phyloP scores from a whole-genome alignment of 305 asterid genomes.

The Fraxinus angustifolia region DNA sequence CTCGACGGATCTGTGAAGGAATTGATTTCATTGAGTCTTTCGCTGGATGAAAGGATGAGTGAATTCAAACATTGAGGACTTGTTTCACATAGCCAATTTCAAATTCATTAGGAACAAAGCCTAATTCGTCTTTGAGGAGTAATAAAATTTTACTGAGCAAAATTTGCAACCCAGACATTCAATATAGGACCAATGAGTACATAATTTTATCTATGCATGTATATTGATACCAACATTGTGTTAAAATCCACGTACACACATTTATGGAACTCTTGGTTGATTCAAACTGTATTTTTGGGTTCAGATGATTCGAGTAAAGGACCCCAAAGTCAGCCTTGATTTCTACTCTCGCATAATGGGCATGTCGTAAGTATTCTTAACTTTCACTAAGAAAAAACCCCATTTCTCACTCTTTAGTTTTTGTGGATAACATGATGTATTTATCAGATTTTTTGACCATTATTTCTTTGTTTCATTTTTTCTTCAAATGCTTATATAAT shows the following conservation, averaged over 20 bases:
- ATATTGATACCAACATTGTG: not conserved
- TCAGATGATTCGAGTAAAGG: conserved; percentile 92
- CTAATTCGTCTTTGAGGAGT: not conserved
- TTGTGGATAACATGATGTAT: conserved; percentile 2
- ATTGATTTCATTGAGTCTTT: not conserved
- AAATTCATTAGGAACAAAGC: not conserved
- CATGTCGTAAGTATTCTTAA: conserved; percentile 75
- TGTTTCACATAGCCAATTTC: not conserved
- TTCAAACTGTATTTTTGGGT: conserved; percentile 19
- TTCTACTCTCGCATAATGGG: conserved; percentile 90
- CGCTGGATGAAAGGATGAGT: not conserved
- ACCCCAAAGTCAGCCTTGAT: conserved; percentile 89
- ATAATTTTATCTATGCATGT: not conserved
- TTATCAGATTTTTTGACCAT: not conserved
- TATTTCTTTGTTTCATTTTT: not conserved
- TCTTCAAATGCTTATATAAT: not conserved
- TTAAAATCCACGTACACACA: not conserved
- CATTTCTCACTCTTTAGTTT: not conserved
- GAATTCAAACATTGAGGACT: not conserved
- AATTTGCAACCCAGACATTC: not conserved
- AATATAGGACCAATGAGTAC: not conserved
- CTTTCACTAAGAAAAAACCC: not conserved
- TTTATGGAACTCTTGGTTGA: conserved; percentile 17
- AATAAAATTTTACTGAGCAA: not conserved
- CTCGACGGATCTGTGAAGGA: not conserved